Evolutionary conservation across 768 basidiomycete species (phyloP).

Genomic region (Suillus placidus): DNA sequence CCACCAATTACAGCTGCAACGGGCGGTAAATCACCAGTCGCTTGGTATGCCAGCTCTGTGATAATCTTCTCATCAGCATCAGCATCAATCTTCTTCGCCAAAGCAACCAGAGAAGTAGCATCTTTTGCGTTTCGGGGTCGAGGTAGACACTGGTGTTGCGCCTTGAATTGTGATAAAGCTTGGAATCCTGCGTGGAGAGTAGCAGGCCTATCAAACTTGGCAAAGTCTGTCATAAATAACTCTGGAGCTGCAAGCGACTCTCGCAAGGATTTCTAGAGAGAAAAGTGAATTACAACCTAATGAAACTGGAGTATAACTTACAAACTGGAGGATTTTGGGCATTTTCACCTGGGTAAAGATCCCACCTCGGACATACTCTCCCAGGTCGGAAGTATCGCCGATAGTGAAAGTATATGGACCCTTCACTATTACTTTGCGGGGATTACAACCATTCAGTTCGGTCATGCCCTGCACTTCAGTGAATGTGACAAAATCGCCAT

Average conservation of each 20-base stretch:
- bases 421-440: constrained; percentile 89
- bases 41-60: constrained; percentile 87
- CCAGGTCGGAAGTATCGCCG: constrained; percentile 82
- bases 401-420: constrained; percentile 98
- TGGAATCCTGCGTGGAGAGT: constrained; percentile 94
- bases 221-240: constrained; percentile 93
- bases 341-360: constrained; percentile 99
- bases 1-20: constrained; percentile 93
- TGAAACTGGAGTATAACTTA: constrained; percentile 44
- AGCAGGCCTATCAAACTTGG: constrained; percentile 92
- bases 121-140: constrained; percentile 83
- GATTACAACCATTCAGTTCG: constrained; percentile 88
- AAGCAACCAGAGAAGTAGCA: constrained; percentile 65
- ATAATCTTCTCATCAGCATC: constrained; percentile 83
- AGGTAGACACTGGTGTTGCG: constrained; percentile 69
- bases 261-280: constrained; percentile 82
- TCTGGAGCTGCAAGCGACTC: constrained; percentile 85
- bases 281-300: constrained; percentile 5
- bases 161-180: constrained; percentile 79
- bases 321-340: constrained; percentile 95
- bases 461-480: constrained; percentile 94
- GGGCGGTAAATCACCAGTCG: constrained; percentile 87
- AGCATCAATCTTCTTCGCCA: constrained; percentile 78
- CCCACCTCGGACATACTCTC: constrained; percentile 83
- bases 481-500: constrained; percentile 97